Evolutionary conservation across 2,329 filamentous ascomycete genomes (phyloP).

Genomic region (Claviceps lovelessii): DNA sequence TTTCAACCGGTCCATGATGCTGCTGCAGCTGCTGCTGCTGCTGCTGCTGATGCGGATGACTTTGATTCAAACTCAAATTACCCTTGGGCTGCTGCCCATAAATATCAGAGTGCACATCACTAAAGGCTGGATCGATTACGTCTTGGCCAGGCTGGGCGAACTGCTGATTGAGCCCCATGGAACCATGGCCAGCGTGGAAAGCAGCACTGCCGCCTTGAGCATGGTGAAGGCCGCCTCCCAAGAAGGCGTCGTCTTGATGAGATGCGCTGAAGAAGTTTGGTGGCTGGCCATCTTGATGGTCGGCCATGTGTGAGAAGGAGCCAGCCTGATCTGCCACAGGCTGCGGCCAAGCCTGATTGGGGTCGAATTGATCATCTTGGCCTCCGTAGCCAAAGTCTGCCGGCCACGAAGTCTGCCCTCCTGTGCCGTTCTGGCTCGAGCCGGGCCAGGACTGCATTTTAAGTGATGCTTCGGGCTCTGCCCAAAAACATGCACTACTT

Average conservation of each 20-base stretch:
- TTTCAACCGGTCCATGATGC: constrained; percentile 14
- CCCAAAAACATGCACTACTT: constrained; percentile 11
- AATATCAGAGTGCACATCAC: constrained; percentile 22
- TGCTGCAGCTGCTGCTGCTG: constrained; percentile 6
- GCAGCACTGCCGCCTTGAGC: constrained; percentile 14
- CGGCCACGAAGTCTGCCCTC: constrained; percentile 23
- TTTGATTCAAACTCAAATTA: constrained; percentile 15
- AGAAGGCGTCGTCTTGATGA: constrained; percentile 19
- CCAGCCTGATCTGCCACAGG: constrained; percentile 19
- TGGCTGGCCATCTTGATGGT: constrained; percentile 15
- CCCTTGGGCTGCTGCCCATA: constrained; percentile 21
- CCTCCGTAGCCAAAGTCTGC: constrained; percentile 19
- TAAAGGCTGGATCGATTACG: constrained; percentile 23
- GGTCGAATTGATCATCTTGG: constrained; percentile 24
- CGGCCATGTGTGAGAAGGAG: constrained; percentile 18
- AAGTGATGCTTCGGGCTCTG: constrained; percentile 11
- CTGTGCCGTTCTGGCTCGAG: constrained; percentile 22
- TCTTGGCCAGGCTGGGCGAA: constrained; percentile 21
- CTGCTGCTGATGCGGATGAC: constrained; percentile 12
- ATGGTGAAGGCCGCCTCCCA: constrained; percentile 17
- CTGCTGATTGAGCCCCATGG: constrained; percentile 19
- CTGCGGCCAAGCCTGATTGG: constrained; percentile 25
- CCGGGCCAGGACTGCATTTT: constrained; percentile 29
- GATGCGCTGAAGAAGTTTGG: constrained; percentile 22
- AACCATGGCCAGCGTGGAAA: constrained; percentile 19